Evolutionary conservation across 192 early-diverging fungal genomes (phyloP), one percentile per base, ranked within the genome.

Genomic region (Coemansia sp.): DNA sequence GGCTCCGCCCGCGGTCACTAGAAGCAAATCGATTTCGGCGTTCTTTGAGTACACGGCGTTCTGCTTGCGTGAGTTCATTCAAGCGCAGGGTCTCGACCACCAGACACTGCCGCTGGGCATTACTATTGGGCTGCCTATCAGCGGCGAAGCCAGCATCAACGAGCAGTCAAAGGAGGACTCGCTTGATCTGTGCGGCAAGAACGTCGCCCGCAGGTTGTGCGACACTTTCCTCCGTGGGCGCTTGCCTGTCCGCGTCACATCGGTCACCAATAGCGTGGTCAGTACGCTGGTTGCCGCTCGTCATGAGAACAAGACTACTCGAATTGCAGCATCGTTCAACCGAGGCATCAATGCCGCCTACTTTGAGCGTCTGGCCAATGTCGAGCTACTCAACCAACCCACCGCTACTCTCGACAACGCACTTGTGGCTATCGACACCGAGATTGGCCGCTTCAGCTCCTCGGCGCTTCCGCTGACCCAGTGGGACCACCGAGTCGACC

Each of bases 341-440:
- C 96, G 92, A 35, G 97, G 97, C 43, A 87, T 92, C 66, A 97
- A 97, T 58, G 94, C 93, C 51, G 94, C 95, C 11, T 99, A 97
- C 74, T 86, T 93, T 38, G 96, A 98, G 80, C 79, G 89, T 51
- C 79, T 92, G 45, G 45, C 68, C 31, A 87, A 88, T 15, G 89
- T 97, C 37, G 65, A 73, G 68, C 91, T 91, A 67, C 73, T 79
- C 56, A 20, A 20, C 11, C 38, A 57, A 17, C 74, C 67, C 7
- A 5, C 59, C 31, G 17, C n/a, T n/a, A n/a, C n/a, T n/a, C n/a
- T n/a, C n/a, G n/a, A n/a, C n/a, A n/a, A 73, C 54, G 62, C 74
- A 65, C 27, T 74, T 12, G 94, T 96, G 88, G 87, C 93, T 59
- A 91, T 97, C 74, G 95, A 98, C 76, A 94, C 92, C 65, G 96